Conservation (phyloP, 331 rosid genomes). For the Quercus phellos region DNA sequence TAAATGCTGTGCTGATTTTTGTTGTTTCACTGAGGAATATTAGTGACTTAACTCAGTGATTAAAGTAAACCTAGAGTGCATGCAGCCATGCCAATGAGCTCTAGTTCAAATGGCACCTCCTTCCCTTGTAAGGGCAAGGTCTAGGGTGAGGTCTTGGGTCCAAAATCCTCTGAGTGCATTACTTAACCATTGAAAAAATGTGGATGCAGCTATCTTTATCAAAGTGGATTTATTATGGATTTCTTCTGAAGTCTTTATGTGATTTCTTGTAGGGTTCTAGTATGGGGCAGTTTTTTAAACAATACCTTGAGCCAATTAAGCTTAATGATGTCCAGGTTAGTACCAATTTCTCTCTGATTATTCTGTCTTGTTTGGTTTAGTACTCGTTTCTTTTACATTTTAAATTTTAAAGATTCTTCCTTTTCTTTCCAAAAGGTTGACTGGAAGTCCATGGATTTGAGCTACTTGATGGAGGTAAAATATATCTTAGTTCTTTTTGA, state of each 20-base stretch:
- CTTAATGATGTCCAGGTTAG: slow-evolving; percentile 73
- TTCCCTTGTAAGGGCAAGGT: too few species aligned
- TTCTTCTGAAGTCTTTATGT: slow-evolving; percentile 10
- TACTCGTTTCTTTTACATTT: slow-evolving; percentile 6
- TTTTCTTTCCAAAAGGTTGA: slow-evolving; percentile 52
- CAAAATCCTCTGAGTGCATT: too few species aligned
- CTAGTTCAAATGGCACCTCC: too few species aligned
- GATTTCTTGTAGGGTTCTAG: slow-evolving; percentile 77
- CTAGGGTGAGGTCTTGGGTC: too few species aligned
- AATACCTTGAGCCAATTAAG: slow-evolving; percentile 91
- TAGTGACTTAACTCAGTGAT: background rate
- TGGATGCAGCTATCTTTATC: background rate
- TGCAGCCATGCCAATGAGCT: background rate
- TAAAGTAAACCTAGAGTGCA: background rate
- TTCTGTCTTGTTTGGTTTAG: background rate
- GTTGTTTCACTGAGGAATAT: background rate
- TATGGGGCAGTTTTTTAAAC: slow-evolving; percentile 80
- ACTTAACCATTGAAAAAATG: background rate
- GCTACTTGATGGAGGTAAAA: slow-evolving; percentile 87
- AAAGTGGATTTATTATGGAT: slow-evolving; percentile 6
- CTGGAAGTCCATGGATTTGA: slow-evolving; percentile 84
- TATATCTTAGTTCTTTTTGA: slow-evolving; percentile 1
- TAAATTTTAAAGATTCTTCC: slow-evolving; percentile 24
- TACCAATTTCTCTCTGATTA: slow-evolving; percentile 6
- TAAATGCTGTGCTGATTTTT: background rate